Conservation (phyloP, 164 flowering plant genomes). For the Vitis vinifera region DNA sequence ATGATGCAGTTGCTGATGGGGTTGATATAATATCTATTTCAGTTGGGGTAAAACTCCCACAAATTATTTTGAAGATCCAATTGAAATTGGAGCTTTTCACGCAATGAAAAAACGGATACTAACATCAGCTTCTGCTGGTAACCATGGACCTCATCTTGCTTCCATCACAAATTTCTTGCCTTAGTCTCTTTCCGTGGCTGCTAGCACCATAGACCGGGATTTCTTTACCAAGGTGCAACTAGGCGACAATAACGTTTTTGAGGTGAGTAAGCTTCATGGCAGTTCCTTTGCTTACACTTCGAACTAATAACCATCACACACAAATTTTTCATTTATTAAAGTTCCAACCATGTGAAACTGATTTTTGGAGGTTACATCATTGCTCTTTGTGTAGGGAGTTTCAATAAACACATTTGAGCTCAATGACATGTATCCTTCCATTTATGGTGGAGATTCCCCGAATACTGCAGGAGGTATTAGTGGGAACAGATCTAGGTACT, state of each 20-base stretch:
- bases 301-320: too few species aligned
- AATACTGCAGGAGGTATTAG: conserved; percentile 15
- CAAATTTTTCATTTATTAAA: too few species aligned
- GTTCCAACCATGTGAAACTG: too few species aligned
- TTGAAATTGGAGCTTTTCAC: conserved; percentile 39
- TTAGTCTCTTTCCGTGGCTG: conserved; percentile 46
- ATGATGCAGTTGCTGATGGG: conserved; percentile 53
- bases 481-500: conserved; percentile 20
- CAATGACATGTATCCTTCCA: conserved; percentile 13
- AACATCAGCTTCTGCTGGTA: conserved; percentile 35
- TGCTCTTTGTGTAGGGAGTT: conserved; percentile 22
- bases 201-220: conserved; percentile 33
- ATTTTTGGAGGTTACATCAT: neutral
- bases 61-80: conserved; percentile 23
- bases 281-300: neutral
- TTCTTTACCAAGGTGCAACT: conserved; percentile 23
- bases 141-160: conserved; percentile 23
- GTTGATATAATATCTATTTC: conserved; percentile 49
- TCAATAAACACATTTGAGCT: conserved; percentile 31
- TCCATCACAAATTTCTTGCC: conserved; percentile 34
- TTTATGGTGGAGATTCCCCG: too few species aligned
- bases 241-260: conserved; percentile 22
- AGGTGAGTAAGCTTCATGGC: conserved; percentile 11
- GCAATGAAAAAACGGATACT: conserved; percentile 35
- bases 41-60: conserved; percentile 4